These are phyloP conservation scores for Lecanosticta acicola DNA, from an alignment of 2,329 filamentous ascomycete genomes.

Conservation along the genomic window DNA sequence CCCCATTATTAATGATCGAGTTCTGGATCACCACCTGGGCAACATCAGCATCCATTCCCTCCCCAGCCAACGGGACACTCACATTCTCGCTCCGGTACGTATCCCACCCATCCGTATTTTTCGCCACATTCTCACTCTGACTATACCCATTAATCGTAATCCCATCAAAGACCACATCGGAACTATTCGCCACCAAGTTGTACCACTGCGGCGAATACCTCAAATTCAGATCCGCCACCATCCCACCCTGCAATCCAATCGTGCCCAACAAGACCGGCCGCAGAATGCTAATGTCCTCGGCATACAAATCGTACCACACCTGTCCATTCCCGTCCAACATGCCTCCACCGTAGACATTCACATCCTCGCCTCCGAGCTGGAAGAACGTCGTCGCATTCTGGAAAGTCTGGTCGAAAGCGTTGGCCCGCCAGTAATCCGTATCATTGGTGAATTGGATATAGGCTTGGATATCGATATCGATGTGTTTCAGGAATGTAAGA, in stretches of 20 bases:
- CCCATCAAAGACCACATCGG: conserved; percentile 58
- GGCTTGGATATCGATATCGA: conserved; percentile 59
- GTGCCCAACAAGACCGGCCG: conserved; percentile 55
- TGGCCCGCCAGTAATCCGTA: conserved; percentile 62
- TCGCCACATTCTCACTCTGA: conserved; percentile 49
- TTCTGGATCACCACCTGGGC: conserved; percentile 57
- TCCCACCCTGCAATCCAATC: conserved; percentile 53
- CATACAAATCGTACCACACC: conserved; percentile 60
- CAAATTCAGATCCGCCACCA: conserved; percentile 56
- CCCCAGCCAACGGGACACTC: background rate
- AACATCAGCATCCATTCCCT: background rate
- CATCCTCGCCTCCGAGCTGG: conserved; percentile 59
- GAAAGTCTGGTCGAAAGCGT: conserved; percentile 59
- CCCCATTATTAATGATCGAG: conserved; percentile 58
- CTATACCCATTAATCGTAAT: conserved; percentile 55
- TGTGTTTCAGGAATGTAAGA: conserved; percentile 57
- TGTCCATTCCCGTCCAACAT: conserved; percentile 60
- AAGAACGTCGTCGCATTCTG: conserved; percentile 65
- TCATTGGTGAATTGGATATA: conserved; percentile 60
- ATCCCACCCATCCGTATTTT: conserved; percentile 53
- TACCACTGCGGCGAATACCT: conserved; percentile 59
- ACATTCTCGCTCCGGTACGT: conserved; percentile 54
- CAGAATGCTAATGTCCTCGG: conserved; percentile 51
- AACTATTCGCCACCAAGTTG: conserved; percentile 61
- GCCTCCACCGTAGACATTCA: conserved; percentile 63